These are phyloP conservation scores for Cercospora zeina DNA, from an alignment of 2,329 filamentous ascomycete genomes.

Conservation along the genomic window DNA sequence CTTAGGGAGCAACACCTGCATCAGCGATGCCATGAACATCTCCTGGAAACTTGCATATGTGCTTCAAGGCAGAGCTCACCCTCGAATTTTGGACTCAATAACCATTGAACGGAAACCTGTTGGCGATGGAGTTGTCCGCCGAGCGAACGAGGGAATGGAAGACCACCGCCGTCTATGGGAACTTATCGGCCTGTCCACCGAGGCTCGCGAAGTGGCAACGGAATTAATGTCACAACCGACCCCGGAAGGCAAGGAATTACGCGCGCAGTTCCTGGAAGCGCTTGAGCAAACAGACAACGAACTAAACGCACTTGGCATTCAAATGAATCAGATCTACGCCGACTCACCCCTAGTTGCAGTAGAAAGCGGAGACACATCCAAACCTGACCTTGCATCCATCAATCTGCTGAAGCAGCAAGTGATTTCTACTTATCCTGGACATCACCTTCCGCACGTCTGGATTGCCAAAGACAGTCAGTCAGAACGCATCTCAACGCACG, in stretches of 20 bases:
- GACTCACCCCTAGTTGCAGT: slow-evolving; percentile 45
- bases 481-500: slow-evolving; percentile 55
- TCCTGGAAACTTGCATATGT: slow-evolving; percentile 42
- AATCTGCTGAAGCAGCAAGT: slow-evolving; percentile 3
- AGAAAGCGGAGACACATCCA: slow-evolving; percentile 41
- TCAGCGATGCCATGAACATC: slow-evolving; percentile 42
- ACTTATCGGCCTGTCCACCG: slow-evolving; percentile 16
- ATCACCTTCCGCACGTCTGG: slow-evolving; percentile 62
- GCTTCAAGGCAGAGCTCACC: slow-evolving; percentile 29
- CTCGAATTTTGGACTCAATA: slow-evolving; percentile 35
- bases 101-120: slow-evolving; percentile 40
- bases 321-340: slow-evolving; percentile 59
- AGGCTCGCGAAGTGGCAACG: slow-evolving; percentile 41
- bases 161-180: slow-evolving; percentile 45
- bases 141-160: slow-evolving; percentile 57
- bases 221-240: neutral
- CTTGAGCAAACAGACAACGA: slow-evolving; percentile 24
- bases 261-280: slow-evolving; percentile 38
- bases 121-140: slow-evolving; percentile 53
- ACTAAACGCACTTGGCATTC: slow-evolving; percentile 56
- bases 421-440: slow-evolving; percentile 52
- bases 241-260: slow-evolving; percentile 22
- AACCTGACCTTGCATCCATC: slow-evolving; percentile 43
- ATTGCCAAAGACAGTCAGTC: slow-evolving; percentile 52
- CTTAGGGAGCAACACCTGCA: slow-evolving; percentile 58